A percentile compares a stretch with the other conserved stretches of the same genome.
These are phyloP conservation scores for Pythium aristosporum DNA, from an alignment of 352 stramenopile species.

Conservation along the genomic window DNA sequence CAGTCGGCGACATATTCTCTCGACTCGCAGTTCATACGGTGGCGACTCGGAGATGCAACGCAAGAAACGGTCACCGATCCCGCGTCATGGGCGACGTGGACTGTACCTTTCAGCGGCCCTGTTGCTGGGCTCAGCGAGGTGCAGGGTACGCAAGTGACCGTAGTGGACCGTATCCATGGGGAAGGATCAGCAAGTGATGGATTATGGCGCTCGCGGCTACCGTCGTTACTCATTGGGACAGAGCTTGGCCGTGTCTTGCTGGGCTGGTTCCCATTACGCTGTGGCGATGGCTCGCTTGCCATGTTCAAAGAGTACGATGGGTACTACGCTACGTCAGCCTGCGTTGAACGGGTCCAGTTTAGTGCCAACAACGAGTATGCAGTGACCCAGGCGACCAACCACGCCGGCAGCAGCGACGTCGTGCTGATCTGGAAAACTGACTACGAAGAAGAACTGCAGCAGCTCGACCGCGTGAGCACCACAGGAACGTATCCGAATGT, in stretches of 20 bases:
- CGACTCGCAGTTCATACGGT: slow-evolving; percentile 67
- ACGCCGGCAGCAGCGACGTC: slow-evolving; percentile 28
- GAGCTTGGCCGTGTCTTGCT: slow-evolving; percentile 59
- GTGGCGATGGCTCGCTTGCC: slow-evolving; percentile 31
- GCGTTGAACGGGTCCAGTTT: slow-evolving; percentile 52
- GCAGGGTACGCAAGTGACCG: slow-evolving; percentile 30
- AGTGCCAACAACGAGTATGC: slow-evolving; percentile 55
- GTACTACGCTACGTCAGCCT: slow-evolving; percentile 39
- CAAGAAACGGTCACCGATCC: neutral
- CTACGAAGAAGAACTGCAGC: slow-evolving; percentile 61
- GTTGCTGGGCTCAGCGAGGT: slow-evolving; percentile 46
- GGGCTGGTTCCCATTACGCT: slow-evolving; percentile 64
- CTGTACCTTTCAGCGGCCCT: slow-evolving; percentile 49
- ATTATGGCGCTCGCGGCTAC: slow-evolving; percentile 47
- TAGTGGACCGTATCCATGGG: slow-evolving; percentile 36
- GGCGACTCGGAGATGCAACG: slow-evolving; percentile 33
- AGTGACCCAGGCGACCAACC: slow-evolving; percentile 44
- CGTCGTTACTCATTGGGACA: slow-evolving; percentile 44
- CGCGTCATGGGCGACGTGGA: slow-evolving; percentile 53
- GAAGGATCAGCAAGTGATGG: neutral
- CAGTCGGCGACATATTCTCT: slow-evolving; percentile 59
- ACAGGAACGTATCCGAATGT: neutral
- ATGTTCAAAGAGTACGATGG: slow-evolving; percentile 62
- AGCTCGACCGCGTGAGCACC: slow-evolving; percentile 27
- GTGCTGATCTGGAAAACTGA: slow-evolving; percentile 77